Evolutionary conservation across 2,329 filamentous ascomycete species (phyloP), one percentile per base, ranked within the genome.

Genomic region (Geosmithia morbida): DNA sequence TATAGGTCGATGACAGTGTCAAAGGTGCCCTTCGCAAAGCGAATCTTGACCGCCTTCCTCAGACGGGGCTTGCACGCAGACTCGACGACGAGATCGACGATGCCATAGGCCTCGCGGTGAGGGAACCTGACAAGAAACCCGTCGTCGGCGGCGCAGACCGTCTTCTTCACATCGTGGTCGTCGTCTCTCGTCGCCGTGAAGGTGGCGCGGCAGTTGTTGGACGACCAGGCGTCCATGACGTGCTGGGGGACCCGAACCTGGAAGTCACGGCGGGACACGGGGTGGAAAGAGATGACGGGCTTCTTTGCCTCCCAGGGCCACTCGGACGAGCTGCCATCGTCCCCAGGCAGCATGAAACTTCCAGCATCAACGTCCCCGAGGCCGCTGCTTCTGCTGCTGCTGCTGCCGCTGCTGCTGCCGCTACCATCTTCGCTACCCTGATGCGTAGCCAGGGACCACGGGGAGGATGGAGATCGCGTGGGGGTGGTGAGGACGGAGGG

Each of bases 1-100:
- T 13, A 68, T 7, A 62, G 64, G 48, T 72, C 69, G 6, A 72
- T 51, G 14, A 65, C 67, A 40, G 68, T 66, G 13, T 62, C 64
- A 41, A 74, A 57, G 16, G 67, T 59, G 19, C 68, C 63, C 56
- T 63, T 70, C 44, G 76, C 75, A 58, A 83, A 79, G 57, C 80
- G 72, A 29, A 83, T 62, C 40, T 71, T 69, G 57, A 81, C 76
- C 0, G 72, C 73, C 61, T 81, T 77, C 54, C 75, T 75, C 51
- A 81, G 68, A 58, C 70, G 75, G 20, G 79, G 79, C 51, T 73
- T 74, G 48, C 70, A 75, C 14, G 68, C 75, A 1, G 78, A 78
- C 48, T 72, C 66, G 37, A 83, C 68, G 2, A 72, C 71, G 43
- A 83, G 66, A 47, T 75, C 75, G 46, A 83, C 59, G 39, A 75